Base-by-base conservation (phyloP, 2,329 filamentous ascomycete species). In the Botrytis elliptica region DNA sequence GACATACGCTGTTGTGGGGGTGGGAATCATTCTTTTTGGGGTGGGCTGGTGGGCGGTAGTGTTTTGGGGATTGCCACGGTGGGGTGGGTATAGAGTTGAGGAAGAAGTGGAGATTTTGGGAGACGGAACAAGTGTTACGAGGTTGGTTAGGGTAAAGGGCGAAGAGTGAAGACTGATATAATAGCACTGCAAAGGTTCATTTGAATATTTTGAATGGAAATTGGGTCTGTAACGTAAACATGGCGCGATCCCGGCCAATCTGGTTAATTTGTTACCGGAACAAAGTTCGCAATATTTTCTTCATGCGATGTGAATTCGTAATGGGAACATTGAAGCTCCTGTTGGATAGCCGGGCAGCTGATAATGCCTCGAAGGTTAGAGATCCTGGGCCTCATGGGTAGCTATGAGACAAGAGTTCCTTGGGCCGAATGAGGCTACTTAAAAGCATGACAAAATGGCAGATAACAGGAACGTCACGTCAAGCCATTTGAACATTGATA, bases 1-100 rank as follows among this genome's bases (percentile, higher is more conserved):
- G 2, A 87, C 85, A 10, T 88, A 88, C 78, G 86, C 86, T 1
- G 82, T 88, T 67, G 85, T 88, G 9, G 86, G 86, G 5, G 82
- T 85, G 16, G 83, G 83, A 33, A 85, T 88, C 72, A 82, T 92
- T 49, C 49, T 86, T 0, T 87, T 89, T 66, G 90, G 87, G 0
- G 79, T 91, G 0, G 1, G 88, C 0, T 93, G 93, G 79, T 94
- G 92, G 92, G 90, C 88, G 75, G 75, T 92, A 1, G 92, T 89
- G 87, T 90, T 90, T 0, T 84, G 88, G 4, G 76, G 88, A 1
- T 79, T 93, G 38, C 92, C 92, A 1, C 83, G 81, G 60, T 86
- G 86, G 82, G 84, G 87, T 69, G 86, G 86, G 0, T 92, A 92
- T 79, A 85, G 80, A 22, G 81, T 93, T 2, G 89, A 92, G 77